A percentile compares a stretch with the other conserved stretches of the same genome.
Conservation (phyloP, 139 green algal genomes). For the Chlorella sp. region DNA sequence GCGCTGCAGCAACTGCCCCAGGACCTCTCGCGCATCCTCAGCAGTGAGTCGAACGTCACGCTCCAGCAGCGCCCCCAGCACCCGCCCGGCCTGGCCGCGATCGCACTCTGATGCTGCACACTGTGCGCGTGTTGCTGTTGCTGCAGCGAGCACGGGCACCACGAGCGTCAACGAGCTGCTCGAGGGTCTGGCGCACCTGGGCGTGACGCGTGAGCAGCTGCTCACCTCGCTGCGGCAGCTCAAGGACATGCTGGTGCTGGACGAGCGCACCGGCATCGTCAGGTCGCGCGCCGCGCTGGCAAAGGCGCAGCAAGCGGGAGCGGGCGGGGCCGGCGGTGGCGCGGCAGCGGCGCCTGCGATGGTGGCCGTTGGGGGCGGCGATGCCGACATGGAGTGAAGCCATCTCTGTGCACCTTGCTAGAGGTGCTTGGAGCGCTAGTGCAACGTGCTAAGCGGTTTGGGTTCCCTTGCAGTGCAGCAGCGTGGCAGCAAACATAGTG, state of each 20-base stretch:
- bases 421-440: too few relatives aligned
- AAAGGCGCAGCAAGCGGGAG: too few relatives aligned
- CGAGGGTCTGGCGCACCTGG: not conserved
- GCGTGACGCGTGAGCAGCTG: conserved; percentile 15
- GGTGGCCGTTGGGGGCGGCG: too few relatives aligned
- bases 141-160: not conserved
- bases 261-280: conserved; percentile 12
- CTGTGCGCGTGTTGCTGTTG: not conserved
- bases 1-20: not conserved
- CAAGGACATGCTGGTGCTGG: conserved; percentile 10
- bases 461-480: too few relatives aligned
- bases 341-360: not conserved
- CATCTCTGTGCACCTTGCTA: conserved; percentile 15
- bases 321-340: not conserved
- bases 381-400: not conserved
- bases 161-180: conserved; percentile 3
- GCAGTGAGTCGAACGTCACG: not conserved
- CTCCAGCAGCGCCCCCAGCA: not conserved
- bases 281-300: not conserved
- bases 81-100: too few relatives aligned
- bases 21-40: not conserved
- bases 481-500: too few relatives aligned
- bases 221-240: conserved; percentile 13
- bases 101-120: not conserved
- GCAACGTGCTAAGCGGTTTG: too few relatives aligned